Evolutionary conservation across 2,329 filamentous ascomycete species (phyloP), one percentile per base, ranked within the genome.

Genomic region (Fusarium sp.): DNA sequence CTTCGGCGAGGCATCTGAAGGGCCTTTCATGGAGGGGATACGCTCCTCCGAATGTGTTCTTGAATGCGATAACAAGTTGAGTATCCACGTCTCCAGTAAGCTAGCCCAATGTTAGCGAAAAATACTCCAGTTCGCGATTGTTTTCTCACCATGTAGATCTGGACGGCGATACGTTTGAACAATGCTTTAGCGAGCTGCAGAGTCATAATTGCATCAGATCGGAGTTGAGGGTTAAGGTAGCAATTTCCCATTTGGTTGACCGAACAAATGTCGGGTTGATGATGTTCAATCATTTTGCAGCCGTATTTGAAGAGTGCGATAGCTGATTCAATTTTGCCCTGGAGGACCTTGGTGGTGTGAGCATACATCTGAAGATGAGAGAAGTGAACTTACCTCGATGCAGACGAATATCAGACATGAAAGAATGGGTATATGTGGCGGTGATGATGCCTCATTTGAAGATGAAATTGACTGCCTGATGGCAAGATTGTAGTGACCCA

Each of bases 331-430:
- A 60, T 69, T 6, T 69, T 70, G 4, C 67, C 67, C 14, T 70
- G 67, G 2, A 69, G 62, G 3, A 69, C 18, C 67, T 69, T 27
- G 1, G 4, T 4, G 67, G 33, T 8, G n/a, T 36, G 0, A 18
- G 3, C 2, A 1, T 4, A 4, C 11, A 9, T 18, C 9, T 1
- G 3, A 0, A 2, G 4, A 1, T 0, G 10, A 11, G 6, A 4
- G 23, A 3, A 1, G 5, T 44, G 0, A 8, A 2, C 18, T 8
- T 18, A 58, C 67, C 25, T 69, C 67, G 11, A 69, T 69, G 2
- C 67, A 69, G 1, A 70, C 58, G 7, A 69, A 69, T 3, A 69
- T 70, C 3, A 69, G 33, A 46, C 67, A 69, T 4, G 67, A 69
- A 0, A 70, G 25, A 2, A 70, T 8, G 6, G 63, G 59, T 1